A percentile compares a stretch with the other conserved stretches of the same genome.
phyloP scores from a whole-genome alignment of 768 basidiomycete species.

The Mycena vulgaris region DNA sequence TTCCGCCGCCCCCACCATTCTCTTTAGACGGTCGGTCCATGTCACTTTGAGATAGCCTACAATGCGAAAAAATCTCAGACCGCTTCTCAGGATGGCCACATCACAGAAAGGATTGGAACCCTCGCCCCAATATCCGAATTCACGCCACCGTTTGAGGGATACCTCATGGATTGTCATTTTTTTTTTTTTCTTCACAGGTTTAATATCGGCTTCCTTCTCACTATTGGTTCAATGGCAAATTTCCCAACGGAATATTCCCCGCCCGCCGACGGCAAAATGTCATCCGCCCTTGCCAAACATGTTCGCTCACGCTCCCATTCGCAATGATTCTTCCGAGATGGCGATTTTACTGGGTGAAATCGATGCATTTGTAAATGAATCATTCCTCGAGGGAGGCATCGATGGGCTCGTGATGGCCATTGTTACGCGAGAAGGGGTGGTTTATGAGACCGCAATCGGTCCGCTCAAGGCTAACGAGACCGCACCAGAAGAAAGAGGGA shows the following conservation, averaged over 20 bases:
- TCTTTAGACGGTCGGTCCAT: too few species aligned
- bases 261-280: conserved; percentile 6
- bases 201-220: conserved; percentile 16
- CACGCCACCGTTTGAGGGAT: background rate
- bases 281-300: conserved; percentile 32
- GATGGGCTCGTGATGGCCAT: conserved; percentile 46
- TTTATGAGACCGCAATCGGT: conserved; percentile 42
- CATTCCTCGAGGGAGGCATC: conserved; percentile 36
- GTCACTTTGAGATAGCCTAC: too few species aligned
- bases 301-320: conserved; percentile 23
- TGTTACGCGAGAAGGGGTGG: conserved; percentile 41
- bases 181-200: conserved; percentile 5
- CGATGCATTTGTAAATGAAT: conserved; percentile 20
- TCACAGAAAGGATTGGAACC: background rate
- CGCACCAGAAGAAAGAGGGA: conserved; percentile 11
- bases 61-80: too few species aligned
- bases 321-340: conserved; percentile 18
- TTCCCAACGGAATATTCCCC: background rate
- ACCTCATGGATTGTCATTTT: conserved; percentile 14
- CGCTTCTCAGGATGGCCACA: background rate
- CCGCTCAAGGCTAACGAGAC: conserved; percentile 45
- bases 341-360: conserved; percentile 7
- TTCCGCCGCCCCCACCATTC: too few species aligned
- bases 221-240: conserved; percentile 7
- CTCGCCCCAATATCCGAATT: background rate